A percentile compares a stretch with the other conserved stretches of the same genome.
These are phyloP conservation scores for Dryas integrifolia DNA, from an alignment of 331 rosid genomes.

Conservation along the genomic window DNA sequence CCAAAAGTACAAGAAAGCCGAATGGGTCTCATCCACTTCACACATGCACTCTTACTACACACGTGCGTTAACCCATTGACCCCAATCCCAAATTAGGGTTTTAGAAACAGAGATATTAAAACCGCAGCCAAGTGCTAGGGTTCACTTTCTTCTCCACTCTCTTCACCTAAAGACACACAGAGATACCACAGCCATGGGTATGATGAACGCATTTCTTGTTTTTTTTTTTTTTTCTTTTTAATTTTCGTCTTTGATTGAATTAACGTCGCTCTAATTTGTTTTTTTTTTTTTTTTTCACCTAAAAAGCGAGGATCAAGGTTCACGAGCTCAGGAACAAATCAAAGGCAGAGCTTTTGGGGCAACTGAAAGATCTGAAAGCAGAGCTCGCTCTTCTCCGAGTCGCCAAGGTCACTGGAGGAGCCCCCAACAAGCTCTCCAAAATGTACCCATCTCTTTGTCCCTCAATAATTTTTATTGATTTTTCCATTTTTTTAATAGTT, in stretches of 20 bases:
- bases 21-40: not conserved
- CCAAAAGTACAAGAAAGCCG: not conserved
- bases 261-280: not conserved
- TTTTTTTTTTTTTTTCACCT: not conserved
- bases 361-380: slow-evolving; percentile 83
- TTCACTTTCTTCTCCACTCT: not conserved
- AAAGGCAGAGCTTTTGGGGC: slow-evolving; percentile 57
- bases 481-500: not conserved
- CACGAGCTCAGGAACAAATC: slow-evolving; percentile 69
- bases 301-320: slow-evolving; percentile 79
- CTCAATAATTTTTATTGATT: no score
- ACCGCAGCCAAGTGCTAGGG: not conserved
- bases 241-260: not conserved
- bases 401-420: slow-evolving; percentile 93
- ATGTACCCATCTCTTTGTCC: slow-evolving; percentile 36
- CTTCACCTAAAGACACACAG: not conserved
- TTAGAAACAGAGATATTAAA: not conserved
- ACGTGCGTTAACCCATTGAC: not conserved
- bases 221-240: not conserved
- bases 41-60: not conserved
- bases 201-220: not conserved
- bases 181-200: slow-evolving; percentile 21
- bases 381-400: slow-evolving; percentile 89
- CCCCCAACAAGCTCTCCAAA: slow-evolving; percentile 90
- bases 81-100: slow-evolving; percentile 17